Conservation (phyloP, 352 stramenopile genomes). For the Globisporangium cederbergense region DNA sequence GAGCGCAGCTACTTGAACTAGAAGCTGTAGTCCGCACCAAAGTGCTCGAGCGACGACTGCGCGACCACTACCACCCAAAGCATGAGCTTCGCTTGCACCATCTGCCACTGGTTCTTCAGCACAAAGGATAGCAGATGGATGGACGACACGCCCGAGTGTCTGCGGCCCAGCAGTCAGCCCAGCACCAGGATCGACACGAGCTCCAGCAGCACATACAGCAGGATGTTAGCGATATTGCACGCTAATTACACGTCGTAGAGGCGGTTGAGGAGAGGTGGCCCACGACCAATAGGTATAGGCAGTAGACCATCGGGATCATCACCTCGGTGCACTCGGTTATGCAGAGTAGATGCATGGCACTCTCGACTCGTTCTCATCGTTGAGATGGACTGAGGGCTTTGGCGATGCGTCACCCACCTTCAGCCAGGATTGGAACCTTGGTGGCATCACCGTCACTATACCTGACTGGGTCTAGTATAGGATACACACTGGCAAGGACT, state of each 20-base stretch:
- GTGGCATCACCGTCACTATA: background rate
- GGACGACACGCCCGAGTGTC: conserved; percentile 18
- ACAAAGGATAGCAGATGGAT: conserved; percentile 30
- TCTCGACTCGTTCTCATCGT: background rate
- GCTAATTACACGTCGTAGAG: conserved; percentile 3
- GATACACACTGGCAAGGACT: background rate
- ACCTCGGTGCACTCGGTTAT: conserved; percentile 16
- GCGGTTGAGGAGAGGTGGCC: conserved; percentile 21
- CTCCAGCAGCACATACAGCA: conserved; percentile 30
- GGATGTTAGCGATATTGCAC: conserved; percentile 16
- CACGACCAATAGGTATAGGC: conserved; percentile 10
- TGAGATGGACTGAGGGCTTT: background rate
- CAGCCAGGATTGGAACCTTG: background rate
- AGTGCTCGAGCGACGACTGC: conserved; percentile 27
- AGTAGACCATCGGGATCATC: conserved; percentile 19
- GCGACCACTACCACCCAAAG: conserved; percentile 36
- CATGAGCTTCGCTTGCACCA: conserved; percentile 29
- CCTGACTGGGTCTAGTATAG: background rate
- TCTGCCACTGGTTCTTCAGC: conserved; percentile 24
- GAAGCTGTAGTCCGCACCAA: conserved; percentile 16
- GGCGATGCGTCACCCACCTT: background rate
- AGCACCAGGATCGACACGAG: conserved; percentile 31
- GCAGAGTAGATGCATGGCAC: conserved; percentile 4
- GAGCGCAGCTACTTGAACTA: conserved; percentile 3
- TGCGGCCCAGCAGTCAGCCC: conserved; percentile 14